Base-by-base conservation (phyloP, 257 asterid genomes). In the Jaltomata sinuosa region DNA sequence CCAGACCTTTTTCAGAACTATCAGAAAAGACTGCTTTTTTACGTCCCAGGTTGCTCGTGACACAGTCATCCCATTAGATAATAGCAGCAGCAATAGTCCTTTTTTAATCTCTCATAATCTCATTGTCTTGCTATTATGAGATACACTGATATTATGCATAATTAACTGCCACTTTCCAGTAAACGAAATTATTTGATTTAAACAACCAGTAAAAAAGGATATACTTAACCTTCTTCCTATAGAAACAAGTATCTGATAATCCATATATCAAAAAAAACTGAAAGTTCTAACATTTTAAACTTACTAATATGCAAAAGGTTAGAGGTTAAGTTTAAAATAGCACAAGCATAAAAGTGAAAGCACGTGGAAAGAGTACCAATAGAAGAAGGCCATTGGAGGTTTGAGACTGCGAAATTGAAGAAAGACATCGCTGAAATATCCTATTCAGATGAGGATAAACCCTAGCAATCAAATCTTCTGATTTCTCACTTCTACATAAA, bases 401-500 rank as follows among this genome's bases (percentile, higher is more conserved):
- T 67, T 89, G 94, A 69, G 92, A 89, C 88, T 93, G 94, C 19
- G 98, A 89, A 85, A 91, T 91, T 15, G 98, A 92, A 34, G 97
- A 89, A 85, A 92, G 90, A 22, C 93, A 90, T 18, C 96, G 98
- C 76, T 94, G 98, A 80, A 94, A 94, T 84, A 93, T 93, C 89
- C 94, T 94, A 83, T 89, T 96, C 34, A 96, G 91, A 87, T 92
- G 92, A 36, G 99, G 99, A 88, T 91, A 92, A 88, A 91, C 92
- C 91, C 98, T 92, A 86, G 94, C 95, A 5, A 93, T 90, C 68
- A 92, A 88, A 82, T 93, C 99, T 78, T 96, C 97, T 18, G 99
- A 91, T 8, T 96, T 91, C 81, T 92, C 95, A 82, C 87, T 83
- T 88, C 86, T 94, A 88, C 99, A 94, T 84, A 96, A 89, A 72